Base-by-base conservation (phyloP, 495 filamentous ascomycete species). In the Aspergillus haitiensis region DNA sequence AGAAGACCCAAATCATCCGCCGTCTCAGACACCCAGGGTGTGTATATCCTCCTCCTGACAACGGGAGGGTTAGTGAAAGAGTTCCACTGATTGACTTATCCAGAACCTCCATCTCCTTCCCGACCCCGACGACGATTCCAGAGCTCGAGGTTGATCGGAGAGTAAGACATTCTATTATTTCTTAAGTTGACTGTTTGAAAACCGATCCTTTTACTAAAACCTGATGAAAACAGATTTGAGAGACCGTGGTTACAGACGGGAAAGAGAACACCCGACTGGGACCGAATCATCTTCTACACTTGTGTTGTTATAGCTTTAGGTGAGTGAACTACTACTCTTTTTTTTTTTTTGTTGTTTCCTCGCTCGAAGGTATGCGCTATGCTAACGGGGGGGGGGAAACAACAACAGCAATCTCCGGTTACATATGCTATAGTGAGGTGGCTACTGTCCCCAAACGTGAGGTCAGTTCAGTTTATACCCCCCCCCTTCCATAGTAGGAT, bases 281-380 rank as follows among this genome's bases (percentile, higher is more conserved):
- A 53, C 50, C 50, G 50, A 6, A 18, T 53, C 34, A 53, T 53
- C 13, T 53, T 53, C 34, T 53, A 53, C 34, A 36, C 33, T 53
- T 10, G 10, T 36, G 50, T 53, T 53, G 1, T 21, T 34, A 39
- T 39, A 37, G 50, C 50, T 12, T 39, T 53, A 11, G 50, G 50
- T 53, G 21, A 2, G 44, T 18, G 34, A 33, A 37, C 31, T 53
- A 4, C 34, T 0, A 7, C 7, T 6, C 9, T 16, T n/a, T 6
- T 0, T 10, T 9, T n/a, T n/a, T n/a, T n/a, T n/a, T n/a, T n/a
- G n/a, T n/a, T n/a, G n/a, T n/a, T n/a, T n/a, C n/a, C n/a, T n/a
- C n/a, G n/a, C n/a, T n/a, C n/a, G n/a, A n/a, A n/a, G n/a, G n/a
- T n/a, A n/a, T n/a, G n/a, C n/a, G n/a, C n/a, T n/a, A n/a, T n/a